A percentile compares a stretch with the other conserved stretches of the same genome.
Evolutionary conservation across 2,329 filamentous ascomycete species (phyloP).

Genomic region (Tolypocladium ovalisporum): DNA sequence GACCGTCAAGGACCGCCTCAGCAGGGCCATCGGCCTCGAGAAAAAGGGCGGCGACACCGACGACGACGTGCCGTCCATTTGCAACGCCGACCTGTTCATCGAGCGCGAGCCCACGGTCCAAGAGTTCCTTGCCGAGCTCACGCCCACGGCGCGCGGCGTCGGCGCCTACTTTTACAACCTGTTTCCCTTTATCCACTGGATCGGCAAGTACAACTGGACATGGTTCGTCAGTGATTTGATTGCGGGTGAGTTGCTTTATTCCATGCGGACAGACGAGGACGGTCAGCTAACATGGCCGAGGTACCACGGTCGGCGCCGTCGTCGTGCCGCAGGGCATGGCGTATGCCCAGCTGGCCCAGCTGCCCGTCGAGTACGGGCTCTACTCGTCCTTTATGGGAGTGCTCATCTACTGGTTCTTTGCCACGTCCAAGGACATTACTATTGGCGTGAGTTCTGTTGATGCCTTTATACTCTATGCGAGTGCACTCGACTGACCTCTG

Average conservation of each 20-base stretch:
- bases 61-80: constrained; percentile 21
- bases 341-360: constrained; percentile 36
- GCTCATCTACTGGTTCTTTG: constrained; percentile 93
- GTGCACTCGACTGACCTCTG: constrained; percentile 6
- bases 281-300: constrained; percentile 14
- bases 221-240: constrained; percentile 37
- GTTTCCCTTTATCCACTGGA: constrained; percentile 39
- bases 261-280: too few species aligned
- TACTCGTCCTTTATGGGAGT: constrained; percentile 90
- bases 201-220: constrained; percentile 35
- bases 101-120: constrained; percentile 30
- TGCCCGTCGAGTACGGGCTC: constrained; percentile 37
- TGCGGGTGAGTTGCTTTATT: constrained; percentile 10
- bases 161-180: constrained; percentile 26
- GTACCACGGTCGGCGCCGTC: constrained; percentile 37
- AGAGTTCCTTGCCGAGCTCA: constrained; percentile 28
- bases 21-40: constrained; percentile 21
- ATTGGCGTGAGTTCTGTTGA: constrained; percentile 55
- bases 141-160: constrained; percentile 19
- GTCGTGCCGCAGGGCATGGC: constrained; percentile 46
- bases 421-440: constrained; percentile 84
- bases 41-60: constrained; percentile 16
- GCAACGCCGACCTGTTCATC: constrained; percentile 25
- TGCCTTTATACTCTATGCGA: background rate
- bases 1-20: constrained; percentile 14